phyloP scores from a whole-genome alignment of 305 asterid species.

The Petunia hybrid region DNA sequence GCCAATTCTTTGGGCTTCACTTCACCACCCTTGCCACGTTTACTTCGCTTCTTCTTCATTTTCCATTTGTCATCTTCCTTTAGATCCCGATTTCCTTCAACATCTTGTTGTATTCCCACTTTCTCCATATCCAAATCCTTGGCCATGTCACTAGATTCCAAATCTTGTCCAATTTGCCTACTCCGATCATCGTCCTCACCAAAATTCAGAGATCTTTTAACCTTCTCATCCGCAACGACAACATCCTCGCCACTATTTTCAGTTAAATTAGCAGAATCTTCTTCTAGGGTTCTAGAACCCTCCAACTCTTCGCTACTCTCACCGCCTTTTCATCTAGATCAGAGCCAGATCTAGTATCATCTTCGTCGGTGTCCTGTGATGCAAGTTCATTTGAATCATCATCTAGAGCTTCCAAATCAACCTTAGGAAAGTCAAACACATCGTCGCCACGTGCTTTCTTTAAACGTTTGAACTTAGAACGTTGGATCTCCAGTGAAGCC shows the following conservation, averaged over 20 bases:
- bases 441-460: slow-evolving; percentile 62
- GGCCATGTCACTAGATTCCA: slow-evolving; percentile 61
- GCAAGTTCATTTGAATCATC: slow-evolving; percentile 45
- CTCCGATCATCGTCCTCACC: slow-evolving; percentile 1
- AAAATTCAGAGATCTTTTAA: slow-evolving; percentile 25
- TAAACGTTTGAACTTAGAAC: slow-evolving; percentile 74
- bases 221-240: slow-evolving; percentile 17
- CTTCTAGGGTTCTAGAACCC: slow-evolving; percentile 55
- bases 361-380: slow-evolving; percentile 39
- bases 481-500: slow-evolving; percentile 52
- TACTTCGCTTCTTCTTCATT: slow-evolving; percentile 48
- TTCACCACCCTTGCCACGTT: slow-evolving; percentile 42
- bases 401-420: slow-evolving; percentile 72
- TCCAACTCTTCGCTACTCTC: slow-evolving; percentile 41
- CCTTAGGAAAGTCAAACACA: slow-evolving; percentile 53
- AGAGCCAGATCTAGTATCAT: slow-evolving; percentile 35
- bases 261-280: slow-evolving; percentile 44
- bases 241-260: slow-evolving; percentile 20
- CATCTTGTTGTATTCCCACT: slow-evolving; percentile 37
- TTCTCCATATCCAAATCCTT: slow-evolving; percentile 43
- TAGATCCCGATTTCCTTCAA: slow-evolving; percentile 37
- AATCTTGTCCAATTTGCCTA: slow-evolving; percentile 13
- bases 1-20: slow-evolving; percentile 40
- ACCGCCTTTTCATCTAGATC: slow-evolving; percentile 35
- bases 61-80: slow-evolving; percentile 38